phyloP scores from a whole-genome alignment of 2,329 filamentous ascomycete species.

The Graphiopsis chlorocephala region DNA sequence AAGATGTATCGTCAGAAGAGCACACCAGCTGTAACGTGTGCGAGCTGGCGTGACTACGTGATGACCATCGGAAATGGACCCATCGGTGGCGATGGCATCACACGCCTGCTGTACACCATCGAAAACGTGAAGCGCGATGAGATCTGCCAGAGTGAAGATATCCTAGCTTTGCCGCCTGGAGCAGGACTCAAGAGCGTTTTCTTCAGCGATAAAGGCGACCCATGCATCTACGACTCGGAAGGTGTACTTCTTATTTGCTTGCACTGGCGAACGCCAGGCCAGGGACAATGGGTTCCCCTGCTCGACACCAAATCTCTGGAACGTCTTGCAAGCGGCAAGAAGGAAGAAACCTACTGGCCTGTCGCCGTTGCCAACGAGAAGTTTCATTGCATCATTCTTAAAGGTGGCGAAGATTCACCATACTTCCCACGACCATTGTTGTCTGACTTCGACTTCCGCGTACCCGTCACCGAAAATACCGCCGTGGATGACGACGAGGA shows the following conservation, averaged over 20 bases:
- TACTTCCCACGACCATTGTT: constrained; percentile 89
- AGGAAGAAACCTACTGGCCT: constrained; percentile 89
- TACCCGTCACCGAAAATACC: constrained; percentile 65
- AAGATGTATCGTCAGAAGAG: constrained; percentile 90
- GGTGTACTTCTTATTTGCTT: constrained; percentile 83
- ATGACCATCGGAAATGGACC: constrained; percentile 92
- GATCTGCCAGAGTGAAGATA: constrained; percentile 90
- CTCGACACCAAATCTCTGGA: constrained; percentile 83
- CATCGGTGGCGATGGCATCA: constrained; percentile 71
- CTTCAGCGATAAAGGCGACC: constrained; percentile 91
- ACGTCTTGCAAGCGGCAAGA: constrained; percentile 78
- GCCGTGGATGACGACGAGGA: constrained; percentile 44
- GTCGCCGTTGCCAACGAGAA: constrained; percentile 87
- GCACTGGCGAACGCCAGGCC: constrained; percentile 83
- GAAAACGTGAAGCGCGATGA: constrained; percentile 93
- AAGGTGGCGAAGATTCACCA: constrained; percentile 87
- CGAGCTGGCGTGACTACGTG: constrained; percentile 94
- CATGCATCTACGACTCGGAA: constrained; percentile 91
- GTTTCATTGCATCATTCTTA: constrained; percentile 98
- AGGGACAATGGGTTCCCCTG: constrained; percentile 87
- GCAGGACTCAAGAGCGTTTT: constrained; percentile 77
- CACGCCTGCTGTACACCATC: constrained; percentile 82
- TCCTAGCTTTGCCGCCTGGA: constrained; percentile 75
- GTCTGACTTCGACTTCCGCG: constrained; percentile 87
- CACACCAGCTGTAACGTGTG: constrained; percentile 84